Conservation (phyloP, 805 yeast genomes). For the Debaryomyces tyrocola region DNA sequence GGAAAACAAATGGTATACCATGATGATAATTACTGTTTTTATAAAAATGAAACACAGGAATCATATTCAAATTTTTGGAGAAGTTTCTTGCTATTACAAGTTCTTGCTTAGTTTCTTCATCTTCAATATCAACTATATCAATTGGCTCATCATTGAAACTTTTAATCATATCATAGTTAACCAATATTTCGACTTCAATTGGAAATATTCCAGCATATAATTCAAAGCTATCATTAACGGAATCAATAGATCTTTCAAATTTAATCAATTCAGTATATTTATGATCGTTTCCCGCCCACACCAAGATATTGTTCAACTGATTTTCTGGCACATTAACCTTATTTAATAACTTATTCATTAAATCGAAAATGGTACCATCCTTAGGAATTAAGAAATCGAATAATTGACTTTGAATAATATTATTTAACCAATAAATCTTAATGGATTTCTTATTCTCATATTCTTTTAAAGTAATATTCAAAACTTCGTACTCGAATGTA, state of each 20-base stretch:
- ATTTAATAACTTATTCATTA: constrained; percentile 55
- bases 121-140: constrained; percentile 21
- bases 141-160: constrained; percentile 20
- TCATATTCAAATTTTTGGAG: constrained; percentile 39
- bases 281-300: constrained; percentile 56
- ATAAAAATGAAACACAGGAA: constrained; percentile 75
- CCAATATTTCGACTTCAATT: constrained; percentile 39
- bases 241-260: constrained; percentile 35
- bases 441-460: constrained; percentile 73
- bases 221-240: constrained; percentile 34
- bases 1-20: constrained; percentile 83
- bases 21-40: constrained; percentile 67
- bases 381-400: constrained; percentile 71
- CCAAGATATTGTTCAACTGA: constrained; percentile 45
- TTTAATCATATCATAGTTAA: constrained; percentile 33
- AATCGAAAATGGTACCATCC: constrained; percentile 50
- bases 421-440: constrained; percentile 69
- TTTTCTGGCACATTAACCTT: constrained; percentile 54
- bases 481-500: constrained; percentile 68
- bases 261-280: constrained; percentile 37
- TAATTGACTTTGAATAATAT: constrained; percentile 65
- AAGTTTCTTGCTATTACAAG: constrained; percentile 19
- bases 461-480: constrained; percentile 72
- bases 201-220: constrained; percentile 45
- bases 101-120: constrained; percentile 25